Percentiles rank a stretch among this genome's conserved stretches.
These are phyloP conservation scores for Termitomyces sp. DNA, from an alignment of 768 basidiomycete species.

Conservation along the genomic window DNA sequence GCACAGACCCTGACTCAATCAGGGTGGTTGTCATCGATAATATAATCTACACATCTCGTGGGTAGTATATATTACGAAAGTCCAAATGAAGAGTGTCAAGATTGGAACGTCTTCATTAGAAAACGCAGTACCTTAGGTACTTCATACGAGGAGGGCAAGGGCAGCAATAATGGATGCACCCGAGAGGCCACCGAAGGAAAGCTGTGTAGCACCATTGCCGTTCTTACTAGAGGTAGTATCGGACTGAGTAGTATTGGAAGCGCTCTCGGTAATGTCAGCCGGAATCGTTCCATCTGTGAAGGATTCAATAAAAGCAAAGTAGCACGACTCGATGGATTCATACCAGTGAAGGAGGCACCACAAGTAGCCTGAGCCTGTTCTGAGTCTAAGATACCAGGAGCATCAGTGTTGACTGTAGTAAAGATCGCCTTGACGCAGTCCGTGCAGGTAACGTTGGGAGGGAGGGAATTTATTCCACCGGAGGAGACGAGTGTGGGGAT, in stretches of 20 bases:
- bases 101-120: neutral
- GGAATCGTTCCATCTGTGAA: slow-evolving; percentile 10
- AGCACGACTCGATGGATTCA: slow-evolving; percentile 12
- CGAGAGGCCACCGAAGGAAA: slow-evolving; percentile 1
- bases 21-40: neutral
- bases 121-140: neutral
- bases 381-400: slow-evolving; percentile 30
- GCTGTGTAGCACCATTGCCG: neutral
- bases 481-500: slow-evolving; percentile 17
- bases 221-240: neutral
- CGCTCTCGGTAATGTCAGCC: slow-evolving; percentile 6
- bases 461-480: slow-evolving; percentile 12
- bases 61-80: neutral
- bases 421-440: slow-evolving; percentile 52
- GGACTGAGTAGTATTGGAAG: neutral
- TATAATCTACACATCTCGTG: neutral
- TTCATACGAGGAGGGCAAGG: slow-evolving; percentile 1
- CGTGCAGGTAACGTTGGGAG: slow-evolving; percentile 45
- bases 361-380: slow-evolving; percentile 34
- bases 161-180: neutral
- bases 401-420: slow-evolving; percentile 33
- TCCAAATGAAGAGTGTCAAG: neutral
- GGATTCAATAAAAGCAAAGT: neutral
- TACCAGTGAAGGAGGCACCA: slow-evolving; percentile 52
- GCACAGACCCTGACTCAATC: neutral